phyloP scores from a whole-genome alignment of 352 stramenopile species.

The Thalassiosira ordinaria region DNA sequence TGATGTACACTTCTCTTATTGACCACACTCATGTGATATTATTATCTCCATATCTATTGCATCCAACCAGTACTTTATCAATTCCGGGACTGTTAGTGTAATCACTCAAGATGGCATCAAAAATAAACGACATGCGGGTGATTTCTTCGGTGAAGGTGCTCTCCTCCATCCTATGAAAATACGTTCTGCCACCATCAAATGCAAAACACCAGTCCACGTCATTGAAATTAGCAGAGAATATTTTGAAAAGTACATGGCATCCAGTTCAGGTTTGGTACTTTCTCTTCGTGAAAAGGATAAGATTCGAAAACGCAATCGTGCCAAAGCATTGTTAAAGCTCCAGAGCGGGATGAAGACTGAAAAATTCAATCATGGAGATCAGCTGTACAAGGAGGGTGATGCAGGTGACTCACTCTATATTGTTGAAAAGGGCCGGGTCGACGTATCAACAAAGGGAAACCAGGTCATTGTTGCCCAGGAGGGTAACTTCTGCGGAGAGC shows the following conservation, averaged over 20 bases:
- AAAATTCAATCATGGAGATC: constrained; percentile 50
- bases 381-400: constrained; percentile 67
- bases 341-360: constrained; percentile 69
- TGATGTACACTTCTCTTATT: too few species aligned
- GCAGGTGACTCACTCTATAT: constrained; percentile 69
- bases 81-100: constrained; percentile 69
- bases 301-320: constrained; percentile 76
- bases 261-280: constrained; percentile 45
- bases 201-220: constrained; percentile 75
- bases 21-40: too few species aligned
- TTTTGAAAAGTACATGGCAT: constrained; percentile 75
- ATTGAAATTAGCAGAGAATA: constrained; percentile 76
- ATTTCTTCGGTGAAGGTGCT: constrained; percentile 83
- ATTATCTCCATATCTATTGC: too few species aligned
- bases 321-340: constrained; percentile 74
- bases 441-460: constrained; percentile 52
- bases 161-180: constrained; percentile 66
- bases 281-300: constrained; percentile 79
- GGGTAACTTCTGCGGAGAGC: constrained; percentile 74
- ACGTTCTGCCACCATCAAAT: constrained; percentile 67
- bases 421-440: constrained; percentile 70
- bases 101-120: constrained; percentile 65
- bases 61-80: constrained; percentile 85
- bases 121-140: constrained; percentile 52
- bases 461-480: constrained; percentile 58